These are phyloP conservation scores for Triticum turgidum DNA, from an alignment of 176 grass and related monocot species.

Conservation along the genomic window DNA sequence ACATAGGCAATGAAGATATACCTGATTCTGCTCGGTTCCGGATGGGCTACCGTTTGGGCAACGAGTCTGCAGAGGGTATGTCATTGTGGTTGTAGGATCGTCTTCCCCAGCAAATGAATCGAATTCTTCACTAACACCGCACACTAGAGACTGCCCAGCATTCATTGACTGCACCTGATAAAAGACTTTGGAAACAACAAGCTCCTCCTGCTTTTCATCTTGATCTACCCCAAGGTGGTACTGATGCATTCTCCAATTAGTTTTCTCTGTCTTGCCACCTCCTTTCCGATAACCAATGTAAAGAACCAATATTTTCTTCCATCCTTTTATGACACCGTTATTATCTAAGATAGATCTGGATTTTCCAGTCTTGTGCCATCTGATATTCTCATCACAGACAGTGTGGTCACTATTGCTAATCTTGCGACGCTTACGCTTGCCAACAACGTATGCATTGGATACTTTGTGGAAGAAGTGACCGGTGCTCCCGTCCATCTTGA, in stretches of 20 bases:
- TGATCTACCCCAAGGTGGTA: slow-evolving; percentile 65
- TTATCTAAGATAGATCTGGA: slow-evolving; percentile 50
- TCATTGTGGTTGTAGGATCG: slow-evolving; percentile 60
- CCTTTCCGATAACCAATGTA: slow-evolving; percentile 39
- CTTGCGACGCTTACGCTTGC: slow-evolving; percentile 65
- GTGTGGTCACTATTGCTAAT: neutral
- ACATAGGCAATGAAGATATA: slow-evolving; percentile 22
- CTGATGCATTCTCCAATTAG: slow-evolving; percentile 85
- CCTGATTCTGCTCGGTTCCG: slow-evolving; percentile 43
- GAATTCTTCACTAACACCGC: neutral
- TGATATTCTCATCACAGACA: neutral
- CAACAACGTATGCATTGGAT: slow-evolving; percentile 66
- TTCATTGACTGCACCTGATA: slow-evolving; percentile 38
- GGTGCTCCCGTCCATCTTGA: slow-evolving; percentile 66
- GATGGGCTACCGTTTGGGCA: slow-evolving; percentile 29
- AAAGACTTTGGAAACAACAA: slow-evolving; percentile 76
- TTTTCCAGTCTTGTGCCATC: slow-evolving; percentile 81
- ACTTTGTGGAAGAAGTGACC: slow-evolving; percentile 75
- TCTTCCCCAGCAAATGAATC: slow-evolving; percentile 24
- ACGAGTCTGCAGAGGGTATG: slow-evolving; percentile 42
- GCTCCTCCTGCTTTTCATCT: slow-evolving; percentile 51
- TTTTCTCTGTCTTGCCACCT: slow-evolving; percentile 27
- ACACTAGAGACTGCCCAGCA: slow-evolving; percentile 24
- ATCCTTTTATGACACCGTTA: slow-evolving; percentile 59
- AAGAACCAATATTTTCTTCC: slow-evolving; percentile 93